Conservation (phyloP, 2,329 filamentous ascomycete genomes). For the Torrubiellomyces zombiae region DNA sequence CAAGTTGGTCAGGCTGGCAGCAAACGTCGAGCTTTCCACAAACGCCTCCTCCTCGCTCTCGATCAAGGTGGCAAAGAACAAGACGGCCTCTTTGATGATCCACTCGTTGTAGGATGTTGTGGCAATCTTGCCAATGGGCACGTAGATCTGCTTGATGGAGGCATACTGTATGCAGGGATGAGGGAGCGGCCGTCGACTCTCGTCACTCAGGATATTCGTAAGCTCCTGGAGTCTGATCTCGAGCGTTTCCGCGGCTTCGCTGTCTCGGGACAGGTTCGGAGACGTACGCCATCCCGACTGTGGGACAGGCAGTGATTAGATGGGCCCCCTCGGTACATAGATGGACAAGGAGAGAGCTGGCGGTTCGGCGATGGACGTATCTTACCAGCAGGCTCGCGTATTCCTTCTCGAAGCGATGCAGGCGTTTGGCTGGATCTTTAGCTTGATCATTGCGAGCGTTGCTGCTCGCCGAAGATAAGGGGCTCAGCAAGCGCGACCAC, state of each 20-base stretch:
- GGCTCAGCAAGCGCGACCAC: conserved; percentile 53
- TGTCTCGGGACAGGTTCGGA: conserved; percentile 41
- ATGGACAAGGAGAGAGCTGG: not conserved
- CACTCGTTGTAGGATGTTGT: conserved; percentile 70
- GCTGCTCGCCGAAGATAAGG: conserved; percentile 39
- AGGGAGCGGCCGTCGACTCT: conserved; percentile 72
- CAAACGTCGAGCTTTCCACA: conserved; percentile 72
- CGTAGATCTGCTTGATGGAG: conserved; percentile 73
- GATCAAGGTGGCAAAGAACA: conserved; percentile 79
- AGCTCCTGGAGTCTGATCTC: conserved; percentile 47
- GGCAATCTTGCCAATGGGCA: conserved; percentile 77
- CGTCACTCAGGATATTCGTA: conserved; percentile 65
- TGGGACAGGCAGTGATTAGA: not conserved
- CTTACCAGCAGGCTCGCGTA: conserved; percentile 45
- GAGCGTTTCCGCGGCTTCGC: conserved; percentile 44
- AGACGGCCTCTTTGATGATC: conserved; percentile 69
- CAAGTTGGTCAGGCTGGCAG: conserved; percentile 72
- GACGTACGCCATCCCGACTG: conserved; percentile 43
- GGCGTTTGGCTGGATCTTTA: conserved; percentile 45
- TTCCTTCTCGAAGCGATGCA: conserved; percentile 51
- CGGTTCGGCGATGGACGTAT: no score
- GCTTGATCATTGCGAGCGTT: conserved; percentile 40
- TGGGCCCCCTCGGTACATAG: conserved; percentile 1
- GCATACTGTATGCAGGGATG: conserved; percentile 86
- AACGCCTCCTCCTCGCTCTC: conserved; percentile 96